phyloP scores from a whole-genome alignment of 768 basidiomycete genomes.

The Lactifluus volemus region DNA sequence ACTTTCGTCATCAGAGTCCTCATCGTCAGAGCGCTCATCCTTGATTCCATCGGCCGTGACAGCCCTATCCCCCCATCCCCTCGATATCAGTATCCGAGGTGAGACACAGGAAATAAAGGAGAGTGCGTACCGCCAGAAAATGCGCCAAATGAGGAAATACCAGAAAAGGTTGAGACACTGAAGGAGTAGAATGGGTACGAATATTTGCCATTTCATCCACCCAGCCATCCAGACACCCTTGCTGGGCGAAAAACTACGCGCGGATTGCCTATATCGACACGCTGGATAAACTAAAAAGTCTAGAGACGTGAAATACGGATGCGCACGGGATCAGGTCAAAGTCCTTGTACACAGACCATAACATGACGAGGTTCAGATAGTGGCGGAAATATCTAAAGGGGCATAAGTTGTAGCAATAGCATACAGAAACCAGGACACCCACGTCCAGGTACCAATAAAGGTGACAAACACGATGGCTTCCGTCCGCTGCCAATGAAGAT shows the following conservation, averaged over 20 bases:
- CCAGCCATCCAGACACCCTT: slow-evolving; percentile 59
- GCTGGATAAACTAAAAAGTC: background rate
- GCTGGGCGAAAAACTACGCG: slow-evolving; percentile 48
- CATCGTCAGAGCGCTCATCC: slow-evolving; percentile 80
- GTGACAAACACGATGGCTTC: slow-evolving; percentile 54
- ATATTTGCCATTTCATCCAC: slow-evolving; percentile 84
- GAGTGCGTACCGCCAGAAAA: slow-evolving; percentile 54
- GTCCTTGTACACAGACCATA: slow-evolving; percentile 82
- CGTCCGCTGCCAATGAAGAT: slow-evolving; percentile 57
- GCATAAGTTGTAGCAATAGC: background rate
- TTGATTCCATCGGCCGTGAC: slow-evolving; percentile 37
- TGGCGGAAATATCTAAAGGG: slow-evolving; percentile 80
- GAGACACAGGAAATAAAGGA: background rate
- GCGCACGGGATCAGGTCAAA: slow-evolving; percentile 69
- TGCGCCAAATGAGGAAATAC: slow-evolving; percentile 80
- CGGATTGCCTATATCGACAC: slow-evolving; percentile 34
- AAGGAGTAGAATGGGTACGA: slow-evolving; percentile 61
- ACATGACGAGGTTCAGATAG: slow-evolving; percentile 77
- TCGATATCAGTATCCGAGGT: background rate
- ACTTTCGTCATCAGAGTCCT: slow-evolving; percentile 29
- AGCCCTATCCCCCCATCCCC: slow-evolving; percentile 34
- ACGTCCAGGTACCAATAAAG: slow-evolving; percentile 79
- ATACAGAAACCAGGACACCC: slow-evolving; percentile 27
- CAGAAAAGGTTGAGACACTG: slow-evolving; percentile 89
- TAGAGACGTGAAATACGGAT: background rate